Percentiles rank a stretch among this genome's conserved stretches.
These are phyloP conservation scores for Populus deltoides DNA, from an alignment of 345 rosid genomes.

Conservation along the genomic window DNA sequence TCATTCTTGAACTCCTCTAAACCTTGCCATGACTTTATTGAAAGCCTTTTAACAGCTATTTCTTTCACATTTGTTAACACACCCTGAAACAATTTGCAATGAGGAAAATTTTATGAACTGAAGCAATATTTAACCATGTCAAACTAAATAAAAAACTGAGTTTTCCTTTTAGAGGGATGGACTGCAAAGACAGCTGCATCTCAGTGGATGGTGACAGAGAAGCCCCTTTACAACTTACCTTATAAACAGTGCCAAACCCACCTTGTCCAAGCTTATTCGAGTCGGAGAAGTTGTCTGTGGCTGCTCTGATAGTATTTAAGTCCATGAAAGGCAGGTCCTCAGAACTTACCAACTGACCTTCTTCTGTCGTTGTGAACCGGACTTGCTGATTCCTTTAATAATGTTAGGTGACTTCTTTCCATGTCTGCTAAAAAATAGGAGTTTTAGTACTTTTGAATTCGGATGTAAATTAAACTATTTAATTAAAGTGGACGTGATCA, in stretches of 20 bases:
- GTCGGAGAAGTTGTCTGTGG: conserved; percentile 12
- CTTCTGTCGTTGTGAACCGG: conserved; percentile 23
- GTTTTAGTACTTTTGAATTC: background rate
- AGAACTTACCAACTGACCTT: conserved; percentile 20
- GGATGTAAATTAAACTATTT: background rate
- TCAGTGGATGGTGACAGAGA: background rate
- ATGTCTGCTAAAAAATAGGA: conserved; percentile 13
- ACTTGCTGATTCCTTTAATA: conserved; percentile 21
- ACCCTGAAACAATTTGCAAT: conserved; percentile 3
- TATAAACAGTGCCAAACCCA: conserved; percentile 17
- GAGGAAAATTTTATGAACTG: background rate
- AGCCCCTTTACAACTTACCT: background rate
- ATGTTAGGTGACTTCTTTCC: conserved; percentile 17
- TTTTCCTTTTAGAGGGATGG: too few species aligned
- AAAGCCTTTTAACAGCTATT: conserved; percentile 15
- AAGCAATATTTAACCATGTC: background rate
- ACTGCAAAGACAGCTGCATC: background rate
- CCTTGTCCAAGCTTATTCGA: conserved; percentile 20
- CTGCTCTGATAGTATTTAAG: background rate
- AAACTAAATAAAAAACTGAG: background rate
- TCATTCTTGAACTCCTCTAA: conserved; percentile 19
- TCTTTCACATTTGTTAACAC: conserved; percentile 11
- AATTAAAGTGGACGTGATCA: background rate
- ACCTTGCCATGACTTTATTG: conserved; percentile 15
- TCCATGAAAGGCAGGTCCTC: conserved; percentile 21